Evolutionary conservation across 495 filamentous ascomycete genomes (phyloP), one percentile per base, ranked within the genome.

Genomic region (Trichoderma orchidacearum): DNA sequence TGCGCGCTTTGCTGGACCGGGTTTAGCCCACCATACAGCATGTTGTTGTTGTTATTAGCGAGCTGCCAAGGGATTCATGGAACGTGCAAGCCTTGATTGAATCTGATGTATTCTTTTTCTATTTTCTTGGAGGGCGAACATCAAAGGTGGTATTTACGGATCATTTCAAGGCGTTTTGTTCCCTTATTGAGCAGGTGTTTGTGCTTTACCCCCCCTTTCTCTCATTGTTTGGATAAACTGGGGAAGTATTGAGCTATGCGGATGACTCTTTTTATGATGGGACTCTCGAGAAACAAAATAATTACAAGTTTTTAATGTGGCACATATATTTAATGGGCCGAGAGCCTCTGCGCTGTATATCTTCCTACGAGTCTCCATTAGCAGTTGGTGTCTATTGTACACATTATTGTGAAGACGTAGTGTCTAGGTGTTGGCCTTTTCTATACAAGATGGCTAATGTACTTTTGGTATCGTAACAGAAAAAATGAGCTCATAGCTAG

Each of bases 291-390:
- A 56, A 45, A 45, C 41, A 56, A 54, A 34, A 29, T 50, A 64
- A 59, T 54, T 59, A 63, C 58, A 58, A 72, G 66, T 63, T 64
- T 66, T 54, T 61, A 63, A 60, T 63, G n/a, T n/a, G 61, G 62
- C 55, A 59, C 59, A 38, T 35, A 58, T 58, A 60, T 54, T 48
- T 48, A 48, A 48, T 48, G 41, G 41, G 41, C 21, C 21, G 21
- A 23, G 18, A 11, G 41, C 41, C 41, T 48, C n/a, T n/a, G n/a
- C n/a, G n/a, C n/a, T n/a, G n/a, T n/a, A n/a, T n/a, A n/a, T n/a
- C n/a, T n/a, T n/a, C n/a, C n/a, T n/a, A n/a, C n/a, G n/a, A n/a
- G n/a, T n/a, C n/a, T n/a, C n/a, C n/a, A n/a, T n/a, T n/a, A n/a
- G n/a, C n/a, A n/a, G n/a, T n/a, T n/a, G n/a, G n/a, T n/a, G n/a